phyloP scores from a whole-genome alignment of 257 asterid genomes.

The Fraxinus pennsylvanica region DNA sequence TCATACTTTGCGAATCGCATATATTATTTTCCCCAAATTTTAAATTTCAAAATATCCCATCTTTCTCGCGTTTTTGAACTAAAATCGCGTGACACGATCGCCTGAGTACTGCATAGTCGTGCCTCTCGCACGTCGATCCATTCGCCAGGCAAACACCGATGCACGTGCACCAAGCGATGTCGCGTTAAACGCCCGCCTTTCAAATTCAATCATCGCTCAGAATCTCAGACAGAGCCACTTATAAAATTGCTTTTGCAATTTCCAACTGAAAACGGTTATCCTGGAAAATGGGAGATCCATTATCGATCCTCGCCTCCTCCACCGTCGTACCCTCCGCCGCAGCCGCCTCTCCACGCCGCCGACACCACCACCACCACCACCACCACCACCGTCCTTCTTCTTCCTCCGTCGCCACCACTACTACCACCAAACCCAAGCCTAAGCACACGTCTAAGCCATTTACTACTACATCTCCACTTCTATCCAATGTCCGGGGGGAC shows the following conservation, averaged over 20 bases:
- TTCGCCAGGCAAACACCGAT: neutral
- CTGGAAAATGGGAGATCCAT: constrained; percentile 69
- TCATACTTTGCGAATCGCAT: no score
- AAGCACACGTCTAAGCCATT: constrained; percentile 34
- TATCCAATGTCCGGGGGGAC: constrained; percentile 47
- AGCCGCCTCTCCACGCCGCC: constrained; percentile 31
- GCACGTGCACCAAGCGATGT: neutral
- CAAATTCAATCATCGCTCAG: constrained; percentile 50
- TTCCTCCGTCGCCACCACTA: constrained; percentile 11
- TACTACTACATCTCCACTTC: constrained; percentile 44
- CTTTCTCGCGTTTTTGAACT: neutral
- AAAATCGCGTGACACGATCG: constrained; percentile 26
- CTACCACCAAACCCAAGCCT: constrained; percentile 34
- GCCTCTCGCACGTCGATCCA: neutral
- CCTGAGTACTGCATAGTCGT: neutral
- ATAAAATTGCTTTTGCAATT: constrained; percentile 18
- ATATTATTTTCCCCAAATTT: no score
- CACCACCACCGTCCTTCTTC: constrained; percentile 23
- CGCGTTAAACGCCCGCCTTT: constrained; percentile 32
- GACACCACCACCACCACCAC: constrained; percentile 26
- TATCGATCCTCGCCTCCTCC: constrained; percentile 59
- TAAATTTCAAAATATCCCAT: no score
- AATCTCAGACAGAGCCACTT: neutral
- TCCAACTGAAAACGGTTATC: constrained; percentile 41
- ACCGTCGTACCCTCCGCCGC: constrained; percentile 55